These are phyloP conservation scores for Diaporthe aspalathi DNA, from an alignment of 2,329 filamentous ascomycete species.

Conservation along the genomic window DNA sequence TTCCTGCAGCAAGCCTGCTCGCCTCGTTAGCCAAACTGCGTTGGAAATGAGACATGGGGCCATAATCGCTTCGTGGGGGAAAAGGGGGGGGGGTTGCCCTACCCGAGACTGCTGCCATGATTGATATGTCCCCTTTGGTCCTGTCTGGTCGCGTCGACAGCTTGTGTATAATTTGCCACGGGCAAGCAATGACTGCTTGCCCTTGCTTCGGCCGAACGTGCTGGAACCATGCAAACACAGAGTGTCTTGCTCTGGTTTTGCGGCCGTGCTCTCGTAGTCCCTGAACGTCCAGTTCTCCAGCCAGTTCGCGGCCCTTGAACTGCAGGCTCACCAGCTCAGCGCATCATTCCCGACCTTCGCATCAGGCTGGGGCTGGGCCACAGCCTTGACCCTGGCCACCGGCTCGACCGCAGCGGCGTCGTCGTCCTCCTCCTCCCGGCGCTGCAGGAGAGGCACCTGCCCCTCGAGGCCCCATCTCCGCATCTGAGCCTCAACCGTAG, in stretches of 20 bases:
- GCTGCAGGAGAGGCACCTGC: slow-evolving; percentile 36
- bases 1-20: neutral
- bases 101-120: neutral
- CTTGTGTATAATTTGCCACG: neutral
- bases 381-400: slow-evolving; percentile 37
- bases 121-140: neutral
- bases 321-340: slow-evolving; percentile 44
- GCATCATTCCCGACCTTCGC: slow-evolving; percentile 39
- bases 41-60: neutral
- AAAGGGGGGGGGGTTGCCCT: neutral
- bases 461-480: slow-evolving; percentile 48
- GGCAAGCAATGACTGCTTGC: neutral
- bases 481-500: slow-evolving; percentile 55
- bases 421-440: slow-evolving; percentile 36
- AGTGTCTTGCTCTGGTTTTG: neutral
- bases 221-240: neutral
- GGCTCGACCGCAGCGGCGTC: slow-evolving; percentile 29
- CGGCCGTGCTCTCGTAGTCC: neutral
- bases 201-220: neutral
- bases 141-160: neutral
- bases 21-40: neutral
- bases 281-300: neutral
- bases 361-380: slow-evolving; percentile 27
- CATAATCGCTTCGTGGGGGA: neutral
- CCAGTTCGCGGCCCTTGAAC: neutral